Conservation (phyloP, 208 protist species). For the Porcisia hertigi region DNA sequence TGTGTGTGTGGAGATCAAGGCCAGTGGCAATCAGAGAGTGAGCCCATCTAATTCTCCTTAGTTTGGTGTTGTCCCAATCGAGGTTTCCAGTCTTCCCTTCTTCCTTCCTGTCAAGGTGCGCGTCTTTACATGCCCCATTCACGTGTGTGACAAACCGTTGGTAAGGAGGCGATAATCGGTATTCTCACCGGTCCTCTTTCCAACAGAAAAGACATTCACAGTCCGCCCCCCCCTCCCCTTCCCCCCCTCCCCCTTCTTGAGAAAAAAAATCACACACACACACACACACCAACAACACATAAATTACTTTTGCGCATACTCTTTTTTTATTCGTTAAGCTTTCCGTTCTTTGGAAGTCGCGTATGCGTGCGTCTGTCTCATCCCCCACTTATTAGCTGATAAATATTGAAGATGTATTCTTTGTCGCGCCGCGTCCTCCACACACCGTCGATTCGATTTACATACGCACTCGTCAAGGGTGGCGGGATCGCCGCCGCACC, state of each 20-base stretch:
- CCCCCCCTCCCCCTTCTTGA: background rate
- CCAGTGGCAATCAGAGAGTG: too few relatives aligned
- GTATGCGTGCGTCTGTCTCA: background rate
- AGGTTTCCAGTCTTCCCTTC: background rate
- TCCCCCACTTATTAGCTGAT: background rate
- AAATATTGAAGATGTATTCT: constrained; percentile 30
- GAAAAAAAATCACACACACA: too few relatives aligned
- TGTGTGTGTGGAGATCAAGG: background rate
- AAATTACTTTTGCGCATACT: too few relatives aligned
- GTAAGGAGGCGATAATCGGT: background rate
- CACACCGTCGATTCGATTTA: constrained; percentile 75
- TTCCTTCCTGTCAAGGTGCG: background rate
- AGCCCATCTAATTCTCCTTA: too few relatives aligned
- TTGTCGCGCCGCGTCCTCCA: constrained; percentile 31
- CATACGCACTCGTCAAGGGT: constrained; percentile 68
- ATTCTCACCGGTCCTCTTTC: background rate
- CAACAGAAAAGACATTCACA: background rate
- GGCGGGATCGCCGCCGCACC: constrained; percentile 12
- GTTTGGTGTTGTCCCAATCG: background rate
- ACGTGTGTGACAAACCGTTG: background rate
- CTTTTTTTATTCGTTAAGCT: background rate
- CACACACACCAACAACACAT: too few relatives aligned
- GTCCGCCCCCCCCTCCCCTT: background rate
- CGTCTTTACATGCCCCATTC: background rate
- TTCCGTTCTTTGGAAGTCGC: background rate